phyloP scores from a whole-genome alignment of 306 rosid species.

The Gynostemma pentaphyllum region DNA sequence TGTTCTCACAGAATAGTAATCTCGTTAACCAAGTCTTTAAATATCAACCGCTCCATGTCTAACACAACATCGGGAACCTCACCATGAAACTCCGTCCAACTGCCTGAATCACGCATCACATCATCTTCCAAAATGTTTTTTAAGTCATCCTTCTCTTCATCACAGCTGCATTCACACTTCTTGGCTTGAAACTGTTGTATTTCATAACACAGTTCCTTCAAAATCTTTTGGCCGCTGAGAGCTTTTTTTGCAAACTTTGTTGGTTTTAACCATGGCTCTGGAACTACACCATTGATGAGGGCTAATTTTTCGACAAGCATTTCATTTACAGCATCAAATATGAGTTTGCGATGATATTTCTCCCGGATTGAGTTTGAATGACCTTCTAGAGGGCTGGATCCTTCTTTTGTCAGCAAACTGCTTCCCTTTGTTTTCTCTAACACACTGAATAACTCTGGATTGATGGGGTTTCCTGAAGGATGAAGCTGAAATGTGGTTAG shows the following conservation, averaged over 20 bases:
- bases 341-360: conserved; percentile 59
- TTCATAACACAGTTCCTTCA: conserved; percentile 63
- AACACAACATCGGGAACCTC: conserved; percentile 52
- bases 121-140: conserved; percentile 43
- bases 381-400: conserved; percentile 22
- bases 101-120: conserved; percentile 37
- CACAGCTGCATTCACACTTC: conserved; percentile 29
- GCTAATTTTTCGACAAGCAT: conserved; percentile 45
- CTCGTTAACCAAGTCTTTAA: conserved; percentile 75
- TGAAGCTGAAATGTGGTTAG: conserved; percentile 60
- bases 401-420: conserved; percentile 43
- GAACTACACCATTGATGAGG: conserved; percentile 15
- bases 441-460: conserved; percentile 73
- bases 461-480: conserved; percentile 68
- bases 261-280: conserved; percentile 51
- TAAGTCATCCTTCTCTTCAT: conserved; percentile 46
- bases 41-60: conserved; percentile 61
- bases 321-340: conserved; percentile 79
- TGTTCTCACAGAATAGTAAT: conserved; percentile 20
- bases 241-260: conserved; percentile 43
- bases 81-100: conserved; percentile 49
- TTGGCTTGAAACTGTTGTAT: conserved; percentile 50
- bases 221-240: conserved; percentile 62
- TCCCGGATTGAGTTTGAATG: conserved; percentile 15
- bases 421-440: conserved; percentile 86